Percentiles rank a stretch among this genome's conserved stretches.
Conservation (phyloP, 441 rosid genomes). For the Adansonia grandidieri region DNA sequence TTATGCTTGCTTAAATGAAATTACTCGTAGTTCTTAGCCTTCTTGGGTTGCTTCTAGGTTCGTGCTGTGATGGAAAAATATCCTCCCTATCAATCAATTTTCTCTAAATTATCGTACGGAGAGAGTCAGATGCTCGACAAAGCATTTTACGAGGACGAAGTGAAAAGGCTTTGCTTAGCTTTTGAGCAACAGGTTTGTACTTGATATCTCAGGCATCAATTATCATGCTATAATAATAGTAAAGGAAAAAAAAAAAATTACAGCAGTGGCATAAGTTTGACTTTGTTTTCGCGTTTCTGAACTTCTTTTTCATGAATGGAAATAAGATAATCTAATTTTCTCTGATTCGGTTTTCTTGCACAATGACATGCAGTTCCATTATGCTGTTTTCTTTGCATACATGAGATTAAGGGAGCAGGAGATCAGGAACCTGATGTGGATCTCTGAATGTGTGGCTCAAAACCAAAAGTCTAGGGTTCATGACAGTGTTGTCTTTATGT, state of each 20-base stretch:
- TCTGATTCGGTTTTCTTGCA: neutral
- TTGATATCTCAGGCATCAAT: constrained; percentile 35
- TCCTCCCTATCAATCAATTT: constrained; percentile 88
- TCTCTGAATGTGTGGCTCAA: constrained; percentile 97
- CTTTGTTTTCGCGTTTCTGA: neutral
- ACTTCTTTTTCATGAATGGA: neutral
- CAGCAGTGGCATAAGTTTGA: neutral
- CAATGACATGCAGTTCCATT: constrained; percentile 71
- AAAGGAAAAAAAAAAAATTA: neutral
- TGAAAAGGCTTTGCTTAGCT: constrained; percentile 91
- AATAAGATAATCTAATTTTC: neutral
- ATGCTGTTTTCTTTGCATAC: constrained; percentile 88
- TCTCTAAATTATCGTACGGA: constrained; percentile 83
- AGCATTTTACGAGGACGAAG: constrained; percentile 97
- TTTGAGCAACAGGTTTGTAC: constrained; percentile 56
- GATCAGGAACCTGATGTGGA: constrained; percentile 98
- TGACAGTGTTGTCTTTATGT: neutral
- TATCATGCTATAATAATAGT: too few relatives aligned
- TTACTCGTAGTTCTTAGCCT: neutral
- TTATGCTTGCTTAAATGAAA: constrained; percentile 3
- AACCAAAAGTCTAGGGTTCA: constrained; percentile 97
- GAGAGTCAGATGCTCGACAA: constrained; percentile 96
- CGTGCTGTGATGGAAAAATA: constrained; percentile 88
- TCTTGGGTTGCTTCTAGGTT: constrained; percentile 53
- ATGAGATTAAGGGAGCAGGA: constrained; percentile 98